phyloP scores from a whole-genome alignment of 495 filamentous ascomycete species.

The Xylaria palmicola region DNA sequence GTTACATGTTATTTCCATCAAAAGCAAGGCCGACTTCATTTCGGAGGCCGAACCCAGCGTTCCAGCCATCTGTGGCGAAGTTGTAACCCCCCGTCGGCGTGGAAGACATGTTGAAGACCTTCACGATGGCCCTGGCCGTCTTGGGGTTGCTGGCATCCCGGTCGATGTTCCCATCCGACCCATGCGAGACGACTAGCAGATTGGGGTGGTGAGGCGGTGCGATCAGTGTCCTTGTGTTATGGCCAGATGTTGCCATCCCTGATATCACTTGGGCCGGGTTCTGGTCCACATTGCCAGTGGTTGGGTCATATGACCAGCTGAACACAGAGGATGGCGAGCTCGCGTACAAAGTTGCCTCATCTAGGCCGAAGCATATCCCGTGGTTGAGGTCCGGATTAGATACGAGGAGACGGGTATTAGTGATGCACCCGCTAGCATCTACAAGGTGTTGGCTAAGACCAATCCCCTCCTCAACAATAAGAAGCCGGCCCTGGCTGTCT shows the following conservation, averaged over 20 bases:
- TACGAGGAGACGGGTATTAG: conserved; percentile 9
- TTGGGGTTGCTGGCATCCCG: conserved; percentile 38
- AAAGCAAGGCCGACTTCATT: conserved; percentile 66
- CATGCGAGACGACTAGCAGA: conserved; percentile 61
- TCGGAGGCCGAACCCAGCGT: conserved; percentile 69
- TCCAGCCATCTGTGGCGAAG: conserved; percentile 48
- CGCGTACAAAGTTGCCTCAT: conserved; percentile 64
- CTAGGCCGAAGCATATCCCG: conserved; percentile 61
- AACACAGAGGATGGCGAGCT: conserved; percentile 57
- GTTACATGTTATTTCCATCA: conserved; percentile 32
- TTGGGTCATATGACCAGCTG: conserved; percentile 60
- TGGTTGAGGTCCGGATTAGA: conserved; percentile 44
- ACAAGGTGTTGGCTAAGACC: conserved; percentile 58
- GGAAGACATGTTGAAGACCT: conserved; percentile 59
- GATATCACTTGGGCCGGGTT: conserved; percentile 48
- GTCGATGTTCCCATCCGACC: conserved; percentile 63
- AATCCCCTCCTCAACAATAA: conserved; percentile 55
- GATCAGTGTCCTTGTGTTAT: conserved; percentile 63
- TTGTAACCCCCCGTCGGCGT: conserved; percentile 37
- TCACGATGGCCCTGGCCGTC: conserved; percentile 62
- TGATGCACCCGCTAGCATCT: conserved; percentile 41
- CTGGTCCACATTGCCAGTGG: conserved; percentile 38
- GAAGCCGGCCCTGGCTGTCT: conserved; percentile 57
- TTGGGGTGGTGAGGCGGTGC: conserved; percentile 48
- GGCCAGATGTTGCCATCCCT: conserved; percentile 59